A percentile compares a stretch with the other conserved stretches of the same genome.
These are phyloP conservation scores for Plasmodium relictum DNA, from an alignment of 169 alveolate species.

Conservation along the genomic window DNA sequence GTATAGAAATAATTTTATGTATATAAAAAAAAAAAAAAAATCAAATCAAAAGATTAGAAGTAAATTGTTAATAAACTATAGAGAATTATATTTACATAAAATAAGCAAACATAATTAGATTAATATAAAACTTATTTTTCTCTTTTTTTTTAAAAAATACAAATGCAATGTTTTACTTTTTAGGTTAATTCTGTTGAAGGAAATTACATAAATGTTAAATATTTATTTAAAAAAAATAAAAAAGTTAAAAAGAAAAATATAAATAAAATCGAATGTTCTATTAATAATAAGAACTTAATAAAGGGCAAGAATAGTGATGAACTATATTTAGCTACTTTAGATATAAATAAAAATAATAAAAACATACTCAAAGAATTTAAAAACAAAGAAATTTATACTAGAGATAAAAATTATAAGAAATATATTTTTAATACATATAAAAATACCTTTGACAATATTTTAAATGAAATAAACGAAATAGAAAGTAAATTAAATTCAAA, in stretches of 20 bases:
- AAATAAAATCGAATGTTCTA: neutral
- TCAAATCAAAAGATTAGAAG: too few relatives aligned
- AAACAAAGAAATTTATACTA: neutral
- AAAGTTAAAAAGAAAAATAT: neutral
- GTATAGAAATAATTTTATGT: too few relatives aligned
- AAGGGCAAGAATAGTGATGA: neutral
- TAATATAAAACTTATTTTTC: too few relatives aligned
- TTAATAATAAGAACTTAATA: too few relatives aligned
- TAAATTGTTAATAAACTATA: too few relatives aligned
- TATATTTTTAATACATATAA: neutral
- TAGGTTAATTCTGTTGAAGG: conserved; percentile 49
- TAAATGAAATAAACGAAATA: conserved; percentile 31
- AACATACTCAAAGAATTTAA: neutral
- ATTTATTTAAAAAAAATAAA: conserved; percentile 29
- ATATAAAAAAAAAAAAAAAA: too few relatives aligned
- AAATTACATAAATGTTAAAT: conserved; percentile 33
- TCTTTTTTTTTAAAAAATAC: neutral
- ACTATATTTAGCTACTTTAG: neutral
- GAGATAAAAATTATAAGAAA: neutral
- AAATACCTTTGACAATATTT: conserved; percentile 26
- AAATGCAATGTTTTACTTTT: neutral
- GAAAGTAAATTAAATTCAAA: conserved; percentile 28
- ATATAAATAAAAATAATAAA: neutral
- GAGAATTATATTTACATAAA: too few relatives aligned
- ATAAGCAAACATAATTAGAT: too few relatives aligned